Evolutionary conservation across 2,329 filamentous ascomycete genomes (phyloP), one percentile per base, ranked within the genome.

Genomic region (Amphichorda felina): DNA sequence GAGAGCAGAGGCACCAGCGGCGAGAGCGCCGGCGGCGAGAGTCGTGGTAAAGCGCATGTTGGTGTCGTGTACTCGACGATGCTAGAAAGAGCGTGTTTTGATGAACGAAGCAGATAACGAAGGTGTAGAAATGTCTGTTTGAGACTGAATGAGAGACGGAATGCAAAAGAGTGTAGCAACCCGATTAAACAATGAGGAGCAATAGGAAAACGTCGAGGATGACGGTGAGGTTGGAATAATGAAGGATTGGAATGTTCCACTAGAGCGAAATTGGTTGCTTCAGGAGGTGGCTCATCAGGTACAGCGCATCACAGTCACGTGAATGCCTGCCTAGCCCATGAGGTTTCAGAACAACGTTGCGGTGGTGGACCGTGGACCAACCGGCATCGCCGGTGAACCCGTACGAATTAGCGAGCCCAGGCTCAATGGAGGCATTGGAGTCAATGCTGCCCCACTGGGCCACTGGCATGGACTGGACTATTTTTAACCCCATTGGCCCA

Each of bases 11-110:
- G 48, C 58, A 40, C 58, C 54, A 21, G 58, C 41, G 39, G 57
- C 61, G 44, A 67, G 53, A 35, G 53, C 53, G 48, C 54, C 48
- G 41, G 59, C 54, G 38, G 56, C 54, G 34, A 65, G 33, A 30
- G 55, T 47, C 27, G 55, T 42, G 24, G 59, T 53, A 42, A 57
- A 43, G 54, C 55, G 63, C 65, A 69, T 69, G 2, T 17, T 38
- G 36, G 29, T 5, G 14, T 14, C 28, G 15, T 18, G 3, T n/a
- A n/a, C n/a, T 8, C 17, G 18, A 14, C 7, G 31, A 21, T 27
- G 31, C 14, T 28, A 25, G 19, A 22, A n/a, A 33, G 21, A 22
- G 21, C 26, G 26, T 28, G 26, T 6, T 13, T 5, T 31, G 30
- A 8, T 33, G 17, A 13, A 5, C n/a, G 11, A 21, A 16, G 19